Base-by-base conservation (phyloP, 768 basidiomycete genomes). In the Termitomyces sp. region DNA sequence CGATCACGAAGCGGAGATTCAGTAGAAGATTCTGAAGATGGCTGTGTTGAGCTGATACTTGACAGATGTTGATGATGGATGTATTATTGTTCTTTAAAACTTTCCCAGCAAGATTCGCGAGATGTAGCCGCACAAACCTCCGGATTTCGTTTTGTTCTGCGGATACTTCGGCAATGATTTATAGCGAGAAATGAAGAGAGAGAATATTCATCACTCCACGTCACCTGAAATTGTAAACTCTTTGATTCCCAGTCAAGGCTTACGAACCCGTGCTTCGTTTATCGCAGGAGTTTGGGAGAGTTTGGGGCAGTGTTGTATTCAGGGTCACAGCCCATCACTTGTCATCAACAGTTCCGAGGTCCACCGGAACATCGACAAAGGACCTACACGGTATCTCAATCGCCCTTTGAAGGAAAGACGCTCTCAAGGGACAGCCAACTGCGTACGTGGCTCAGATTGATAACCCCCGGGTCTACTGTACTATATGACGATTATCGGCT, bases 11-110 rank as follows among this genome's bases (percentile, higher is more conserved):
- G 40, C 40, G 28, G n/a, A 28, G 28, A 28, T 22, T 12, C 14
- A 19, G 35, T 55, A 50, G 42, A 26, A 52, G 32, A 54, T 44
- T 51, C 26, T 24, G 19, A 48, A 45, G 53, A 60, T 60, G 59
- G 59, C 56, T 60, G 59, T 60, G 59, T 51, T 17, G 42, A 28
- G 42, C 22, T 48, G 44, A 51, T 51, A 32, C 9, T 9, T 10
- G 56, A 60, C 56, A 60, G 59, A 60, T 60, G 5, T 58, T 56
- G 58, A 59, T 28, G 0, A 28, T 28, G 28, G 58, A 53, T 49
- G 53, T 56, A 38, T 21, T 32, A 8, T n/a, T 30, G 12, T 37
- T 26, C 26, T 45, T n/a, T 26, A 45, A 5, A 34, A 11, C 17
- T n/a, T 40, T 22, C 15, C 49, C 22, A 15, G 38, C 19, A 41